Base-by-base conservation (phyloP, 371 early-diverging fungal species). In the Mortierella sp. region DNA sequence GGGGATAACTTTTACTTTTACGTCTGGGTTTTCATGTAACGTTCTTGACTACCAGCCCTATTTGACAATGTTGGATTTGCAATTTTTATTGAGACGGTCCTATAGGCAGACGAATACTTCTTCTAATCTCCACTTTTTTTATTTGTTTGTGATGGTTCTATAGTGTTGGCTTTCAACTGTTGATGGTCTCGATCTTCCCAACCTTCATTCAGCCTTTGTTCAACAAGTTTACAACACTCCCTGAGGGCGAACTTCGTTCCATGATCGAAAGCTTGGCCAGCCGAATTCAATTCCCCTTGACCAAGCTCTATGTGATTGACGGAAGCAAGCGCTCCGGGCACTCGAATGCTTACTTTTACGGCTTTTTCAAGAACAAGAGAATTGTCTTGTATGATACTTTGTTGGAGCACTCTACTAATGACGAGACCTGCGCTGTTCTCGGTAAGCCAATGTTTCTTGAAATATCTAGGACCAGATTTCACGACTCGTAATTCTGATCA, bases 351-450 rank as follows among this genome's bases (percentile, higher is more conserved):
- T 99, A 98, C 84, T 98, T 99, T 81, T 95, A 92, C 68, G 98
- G 98, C 0, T 94, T 98, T 70, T 96, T 94, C 76, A 95, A 96
- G 82, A 94, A 96, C 85, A 98, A 99, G 90, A 93, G 97, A 55
- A 98, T 99, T 75, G 99, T 99, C 0, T 74, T 99, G 9, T 99
- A 87, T 83, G 99, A 99, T 81, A 99, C 99, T 0, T 85, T 99
- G 59, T 77, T 99, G 55, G 93, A 94, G 21, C 96, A 99, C 58
- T 87, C 92, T 16, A 84, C 85, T 25, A 85, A 87, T 43, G 95
- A 97, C 53, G 97, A 98, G 81, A 92, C 98, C 55, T 93, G 94
- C 47, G 98, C 97, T n/a, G 91, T 97, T 5, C 86, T 98, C 15
- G 96, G 96, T 89, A 83, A 64, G 79, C 51, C 7, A 25, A 53